These are phyloP conservation scores for Theobroma grandiflorum DNA, from an alignment of 441 rosid species.

Conservation along the genomic window DNA sequence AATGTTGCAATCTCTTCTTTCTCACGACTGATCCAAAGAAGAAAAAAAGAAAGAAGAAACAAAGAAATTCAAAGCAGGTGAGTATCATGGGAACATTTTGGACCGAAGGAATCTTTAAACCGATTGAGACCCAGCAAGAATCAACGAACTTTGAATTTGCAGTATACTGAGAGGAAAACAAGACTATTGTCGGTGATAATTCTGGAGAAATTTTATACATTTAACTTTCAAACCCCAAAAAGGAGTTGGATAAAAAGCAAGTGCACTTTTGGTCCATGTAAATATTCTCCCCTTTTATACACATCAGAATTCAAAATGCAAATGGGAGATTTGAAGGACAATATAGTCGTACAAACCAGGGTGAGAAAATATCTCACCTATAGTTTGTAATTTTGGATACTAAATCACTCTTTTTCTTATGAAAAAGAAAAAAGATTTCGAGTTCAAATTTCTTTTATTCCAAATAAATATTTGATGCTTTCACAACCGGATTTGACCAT, in stretches of 20 bases:
- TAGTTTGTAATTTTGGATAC: too few relatives aligned
- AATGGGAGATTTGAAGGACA: neutral
- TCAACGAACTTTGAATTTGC: too few relatives aligned
- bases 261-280: constrained; percentile 36
- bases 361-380: too few relatives aligned
- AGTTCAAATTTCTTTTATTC: too few relatives aligned
- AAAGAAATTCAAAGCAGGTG: neutral
- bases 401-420: too few relatives aligned
- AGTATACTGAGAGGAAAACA: neutral
- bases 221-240: neutral
- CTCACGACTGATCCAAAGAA: constrained; percentile 19
- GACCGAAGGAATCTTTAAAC: constrained; percentile 6
- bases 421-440: too few relatives aligned
- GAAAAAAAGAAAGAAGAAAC: neutral
- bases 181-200: neutral
- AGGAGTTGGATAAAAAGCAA: constrained; percentile 34
- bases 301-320: neutral
- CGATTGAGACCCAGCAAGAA: neutral
- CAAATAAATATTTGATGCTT: too few relatives aligned
- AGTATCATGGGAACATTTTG: neutral
- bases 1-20: constrained; percentile 18
- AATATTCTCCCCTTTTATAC: constrained; percentile 24
- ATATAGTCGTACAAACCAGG: too few relatives aligned
- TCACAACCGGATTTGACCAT: too few relatives aligned
- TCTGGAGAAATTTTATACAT: neutral